Evolutionary conservation across 306 rosid genomes (phyloP).

Genomic region (Fagus crenata): DNA sequence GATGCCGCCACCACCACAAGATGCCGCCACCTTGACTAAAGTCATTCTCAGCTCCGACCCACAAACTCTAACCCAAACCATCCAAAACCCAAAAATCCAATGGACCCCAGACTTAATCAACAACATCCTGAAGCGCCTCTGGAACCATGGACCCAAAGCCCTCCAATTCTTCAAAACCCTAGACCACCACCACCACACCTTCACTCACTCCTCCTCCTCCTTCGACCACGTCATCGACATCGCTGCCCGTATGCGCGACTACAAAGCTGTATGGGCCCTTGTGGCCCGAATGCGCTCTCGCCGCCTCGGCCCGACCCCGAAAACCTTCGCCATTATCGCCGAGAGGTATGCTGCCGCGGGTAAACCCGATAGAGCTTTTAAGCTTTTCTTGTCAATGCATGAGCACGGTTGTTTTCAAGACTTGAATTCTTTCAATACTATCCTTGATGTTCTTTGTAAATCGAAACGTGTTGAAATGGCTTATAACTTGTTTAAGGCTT

Average conservation of each 20-base stretch:
- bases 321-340: slow-evolving; percentile 66
- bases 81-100: slow-evolving; percentile 36
- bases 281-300: slow-evolving; percentile 64
- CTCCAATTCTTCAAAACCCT: slow-evolving; percentile 67
- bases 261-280: slow-evolving; percentile 61
- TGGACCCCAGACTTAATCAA: slow-evolving; percentile 63
- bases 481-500: slow-evolving; percentile 48
- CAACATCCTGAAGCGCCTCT: slow-evolving; percentile 64
- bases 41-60: slow-evolving; percentile 59
- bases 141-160: slow-evolving; percentile 88
- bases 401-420: slow-evolving; percentile 70
- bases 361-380: slow-evolving; percentile 73
- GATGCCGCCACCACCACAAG: too few relatives aligned
- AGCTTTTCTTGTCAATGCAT: slow-evolving; percentile 63
- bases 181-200: slow-evolving; percentile 46
- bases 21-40: slow-evolving; percentile 45
- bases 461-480: slow-evolving; percentile 71
- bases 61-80: slow-evolving; percentile 41
- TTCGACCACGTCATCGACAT: slow-evolving; percentile 76
- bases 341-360: slow-evolving; percentile 81
- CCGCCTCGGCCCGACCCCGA: slow-evolving; percentile 64
- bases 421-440: slow-evolving; percentile 61
- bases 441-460: slow-evolving; percentile 74
- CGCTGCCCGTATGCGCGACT: slow-evolving; percentile 73
- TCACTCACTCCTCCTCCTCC: slow-evolving; percentile 55